Evolutionary conservation across 371 early-diverging fungal genomes (phyloP).

Genomic region (Globomyces sp.): DNA sequence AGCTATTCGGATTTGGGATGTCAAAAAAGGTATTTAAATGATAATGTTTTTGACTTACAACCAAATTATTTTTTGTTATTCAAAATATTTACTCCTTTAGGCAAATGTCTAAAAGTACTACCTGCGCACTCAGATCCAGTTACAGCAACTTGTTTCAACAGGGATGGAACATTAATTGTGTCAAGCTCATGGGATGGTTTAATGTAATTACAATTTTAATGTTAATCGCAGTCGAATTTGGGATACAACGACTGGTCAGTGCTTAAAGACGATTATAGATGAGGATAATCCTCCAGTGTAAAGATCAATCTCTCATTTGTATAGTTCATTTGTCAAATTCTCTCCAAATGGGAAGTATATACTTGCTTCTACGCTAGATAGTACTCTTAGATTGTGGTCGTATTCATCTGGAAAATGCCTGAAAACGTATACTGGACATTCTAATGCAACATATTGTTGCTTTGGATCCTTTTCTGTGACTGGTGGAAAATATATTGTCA

Average conservation of each 20-base stretch:
- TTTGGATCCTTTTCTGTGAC: slow-evolving; percentile 92
- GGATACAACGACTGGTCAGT: slow-evolving; percentile 95
- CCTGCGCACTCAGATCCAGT: slow-evolving; percentile 98
- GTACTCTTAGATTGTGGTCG: slow-evolving; percentile 92
- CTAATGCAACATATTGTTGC: slow-evolving; percentile 87
- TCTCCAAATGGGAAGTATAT: slow-evolving; percentile 98
- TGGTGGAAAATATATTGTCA: slow-evolving; percentile 93
- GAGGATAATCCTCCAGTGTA: slow-evolving; percentile 93
- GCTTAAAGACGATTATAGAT: slow-evolving; percentile 91
- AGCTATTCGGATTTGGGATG: slow-evolving; percentile 96
- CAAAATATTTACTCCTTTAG: slow-evolving; percentile 1
- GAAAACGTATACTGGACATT: slow-evolving; percentile 91
- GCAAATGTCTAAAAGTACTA: slow-evolving; percentile 83
- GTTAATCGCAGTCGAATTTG: slow-evolving; percentile 77
- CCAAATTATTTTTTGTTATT: slow-evolving; percentile 9
- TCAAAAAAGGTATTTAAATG: slow-evolving; percentile 65
- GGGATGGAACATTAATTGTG: slow-evolving; percentile 95
- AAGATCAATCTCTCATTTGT: slow-evolving; percentile 20
- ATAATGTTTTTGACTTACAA: neutral
- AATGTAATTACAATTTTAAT: slow-evolving; percentile 61
- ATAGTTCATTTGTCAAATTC: slow-evolving; percentile 92
- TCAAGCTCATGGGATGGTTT: slow-evolving; percentile 93
- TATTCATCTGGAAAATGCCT: slow-evolving; percentile 89
- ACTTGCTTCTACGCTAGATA: slow-evolving; percentile 89
- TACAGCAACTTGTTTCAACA: slow-evolving; percentile 90